Conservation (phyloP, 345 rosid genomes). For the Lepidium africanum region DNA sequence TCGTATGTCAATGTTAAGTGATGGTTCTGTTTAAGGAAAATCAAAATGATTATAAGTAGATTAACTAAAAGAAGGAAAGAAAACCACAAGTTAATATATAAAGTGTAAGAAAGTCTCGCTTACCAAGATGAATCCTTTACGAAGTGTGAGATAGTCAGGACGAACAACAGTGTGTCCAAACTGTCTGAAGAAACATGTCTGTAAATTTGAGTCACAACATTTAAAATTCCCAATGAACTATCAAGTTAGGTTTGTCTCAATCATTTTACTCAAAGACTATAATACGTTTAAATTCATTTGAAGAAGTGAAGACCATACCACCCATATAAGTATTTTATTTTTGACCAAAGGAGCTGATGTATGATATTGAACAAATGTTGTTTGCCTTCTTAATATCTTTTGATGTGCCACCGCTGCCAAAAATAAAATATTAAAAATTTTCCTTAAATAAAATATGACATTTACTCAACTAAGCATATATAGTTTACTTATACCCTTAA, state of each 20-base stretch:
- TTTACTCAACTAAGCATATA: background rate
- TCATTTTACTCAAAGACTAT: no score
- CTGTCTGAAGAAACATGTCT: constrained; percentile 82
- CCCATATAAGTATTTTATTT: constrained; percentile 67
- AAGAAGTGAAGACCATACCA: constrained; percentile 37
- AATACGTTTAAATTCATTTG: background rate
- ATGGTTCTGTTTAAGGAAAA: constrained; percentile 55
- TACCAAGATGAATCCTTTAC: constrained; percentile 69
- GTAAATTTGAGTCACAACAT: constrained; percentile 4
- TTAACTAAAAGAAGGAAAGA: background rate
- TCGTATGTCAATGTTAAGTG: constrained; percentile 52
- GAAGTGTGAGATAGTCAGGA: constrained; percentile 70
- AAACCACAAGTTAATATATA: background rate
- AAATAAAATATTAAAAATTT: background rate
- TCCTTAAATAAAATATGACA: background rate
- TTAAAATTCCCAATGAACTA: background rate
- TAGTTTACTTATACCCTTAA: no score
- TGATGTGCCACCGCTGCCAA: constrained; percentile 48
- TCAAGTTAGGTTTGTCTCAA: background rate
- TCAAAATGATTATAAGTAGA: background rate
- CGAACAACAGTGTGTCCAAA: constrained; percentile 72
- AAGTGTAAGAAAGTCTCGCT: background rate
- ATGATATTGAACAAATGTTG: constrained; percentile 68
- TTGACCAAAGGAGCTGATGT: constrained; percentile 48
- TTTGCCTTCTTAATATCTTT: constrained; percentile 55